Evolutionary conservation across 2,329 filamentous ascomycete species (phyloP).

Genomic region (Exophiala oligosperma): DNA sequence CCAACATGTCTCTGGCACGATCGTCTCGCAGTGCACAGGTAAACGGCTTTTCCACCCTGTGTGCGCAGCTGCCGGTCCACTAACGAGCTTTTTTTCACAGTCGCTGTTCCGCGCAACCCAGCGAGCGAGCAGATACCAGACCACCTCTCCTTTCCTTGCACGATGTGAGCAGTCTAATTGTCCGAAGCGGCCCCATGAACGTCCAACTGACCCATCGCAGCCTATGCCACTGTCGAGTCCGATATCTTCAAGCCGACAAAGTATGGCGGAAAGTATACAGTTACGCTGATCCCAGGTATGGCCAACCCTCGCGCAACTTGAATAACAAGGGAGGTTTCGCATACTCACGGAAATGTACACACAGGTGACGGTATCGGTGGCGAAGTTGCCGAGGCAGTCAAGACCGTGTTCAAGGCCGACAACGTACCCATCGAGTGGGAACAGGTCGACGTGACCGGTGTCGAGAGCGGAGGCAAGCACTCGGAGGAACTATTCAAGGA

Average conservation of each 20-base stretch:
- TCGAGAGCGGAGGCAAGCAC: slow-evolving; percentile 80
- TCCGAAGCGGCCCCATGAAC: background rate
- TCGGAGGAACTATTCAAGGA: slow-evolving; percentile 95
- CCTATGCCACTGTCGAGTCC: slow-evolving; percentile 73
- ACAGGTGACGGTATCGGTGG: slow-evolving; percentile 90
- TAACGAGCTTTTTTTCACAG: slow-evolving; percentile 24
- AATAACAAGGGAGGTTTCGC: background rate
- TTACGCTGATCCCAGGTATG: slow-evolving; percentile 91
- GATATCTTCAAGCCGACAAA: slow-evolving; percentile 99
- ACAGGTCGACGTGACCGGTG: slow-evolving; percentile 91
- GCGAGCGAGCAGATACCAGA: slow-evolving; percentile 18
- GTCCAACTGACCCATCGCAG: slow-evolving; percentile 12
- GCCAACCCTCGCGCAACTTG: slow-evolving; percentile 22
- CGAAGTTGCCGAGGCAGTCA: slow-evolving; percentile 96
- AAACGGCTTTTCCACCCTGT: background rate
- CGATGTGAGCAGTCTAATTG: slow-evolving; percentile 22
- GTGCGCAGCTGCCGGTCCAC: background rate
- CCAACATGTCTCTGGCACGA: slow-evolving; percentile 27
- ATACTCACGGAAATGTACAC: slow-evolving; percentile 15
- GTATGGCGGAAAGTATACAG: slow-evolving; percentile 99
- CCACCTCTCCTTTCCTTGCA: slow-evolving; percentile 21
- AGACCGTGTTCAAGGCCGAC: slow-evolving; percentile 99
- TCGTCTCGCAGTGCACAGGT: slow-evolving; percentile 28
- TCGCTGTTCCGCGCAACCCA: slow-evolving; percentile 28
- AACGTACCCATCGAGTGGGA: slow-evolving; percentile 99